Percentiles rank a stretch among this genome's conserved stretches.
phyloP scores from a whole-genome alignment of 352 stramenopile genomes.

The Pythium folliculosum region DNA sequence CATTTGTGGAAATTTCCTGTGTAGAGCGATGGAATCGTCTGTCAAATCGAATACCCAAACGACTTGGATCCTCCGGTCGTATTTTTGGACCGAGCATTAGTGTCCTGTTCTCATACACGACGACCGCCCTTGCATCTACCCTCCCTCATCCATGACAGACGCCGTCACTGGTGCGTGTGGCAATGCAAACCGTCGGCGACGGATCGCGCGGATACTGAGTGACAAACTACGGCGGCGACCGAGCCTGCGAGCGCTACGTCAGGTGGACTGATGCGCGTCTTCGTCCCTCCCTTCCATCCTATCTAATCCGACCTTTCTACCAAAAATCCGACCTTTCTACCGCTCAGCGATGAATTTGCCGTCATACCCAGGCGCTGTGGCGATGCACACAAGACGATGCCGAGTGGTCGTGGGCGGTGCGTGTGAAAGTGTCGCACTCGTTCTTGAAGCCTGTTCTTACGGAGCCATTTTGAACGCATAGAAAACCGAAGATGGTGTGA shows the following conservation, averaged over 20 bases:
- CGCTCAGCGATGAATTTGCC: not conserved
- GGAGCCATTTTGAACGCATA: not conserved
- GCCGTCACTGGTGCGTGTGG: too few species aligned
- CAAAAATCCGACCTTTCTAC: not conserved
- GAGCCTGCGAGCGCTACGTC: not conserved
- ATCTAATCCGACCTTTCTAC: not conserved
- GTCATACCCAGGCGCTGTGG: not conserved
- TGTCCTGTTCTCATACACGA: too few species aligned
- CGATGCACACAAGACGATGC: not conserved
- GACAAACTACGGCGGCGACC: not conserved
- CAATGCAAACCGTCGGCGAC: not conserved
- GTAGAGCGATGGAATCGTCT: too few species aligned
- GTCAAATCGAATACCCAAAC: too few species aligned
- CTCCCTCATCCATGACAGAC: too few species aligned
- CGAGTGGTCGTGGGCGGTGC: not conserved
- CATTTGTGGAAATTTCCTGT: too few species aligned
- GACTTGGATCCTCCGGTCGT: too few species aligned
- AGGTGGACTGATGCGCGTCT: not conserved
- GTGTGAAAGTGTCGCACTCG: not conserved
- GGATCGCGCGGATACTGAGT: not conserved
- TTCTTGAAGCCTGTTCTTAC: not conserved
- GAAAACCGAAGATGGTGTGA: not conserved
- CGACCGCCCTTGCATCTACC: too few species aligned
- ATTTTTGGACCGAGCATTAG: too few species aligned
- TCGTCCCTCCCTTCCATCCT: too few species aligned